A percentile compares a stretch with the other conserved stretches of the same genome.
These are phyloP conservation scores for Litchi chinensis DNA, from an alignment of 345 rosid genomes.

Conservation along the genomic window DNA sequence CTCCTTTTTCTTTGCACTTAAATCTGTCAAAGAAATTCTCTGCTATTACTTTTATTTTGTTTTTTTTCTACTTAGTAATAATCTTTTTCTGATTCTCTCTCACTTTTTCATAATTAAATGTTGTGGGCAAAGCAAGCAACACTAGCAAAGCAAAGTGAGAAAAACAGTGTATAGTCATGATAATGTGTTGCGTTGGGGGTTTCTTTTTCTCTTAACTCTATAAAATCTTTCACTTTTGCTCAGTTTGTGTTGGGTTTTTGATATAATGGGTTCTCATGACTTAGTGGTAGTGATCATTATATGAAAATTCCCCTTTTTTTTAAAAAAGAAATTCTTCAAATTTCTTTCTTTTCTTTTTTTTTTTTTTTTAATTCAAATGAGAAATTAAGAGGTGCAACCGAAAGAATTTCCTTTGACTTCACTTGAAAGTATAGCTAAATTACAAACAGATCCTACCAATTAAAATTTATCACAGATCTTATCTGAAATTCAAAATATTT, in stretches of 20 bases:
- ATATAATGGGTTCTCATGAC: constrained; percentile 19
- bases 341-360: too few species aligned
- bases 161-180: constrained; percentile 32
- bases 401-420: too few species aligned
- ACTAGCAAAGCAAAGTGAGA: constrained; percentile 20
- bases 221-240: constrained; percentile 20
- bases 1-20: neutral
- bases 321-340: too few species aligned
- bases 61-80: neutral
- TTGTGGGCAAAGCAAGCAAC: constrained; percentile 32
- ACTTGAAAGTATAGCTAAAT: neutral
- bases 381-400: neutral
- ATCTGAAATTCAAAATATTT: too few species aligned
- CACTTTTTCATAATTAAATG: constrained; percentile 41
- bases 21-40: constrained; percentile 7
- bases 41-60: neutral
- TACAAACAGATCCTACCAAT: neutral
- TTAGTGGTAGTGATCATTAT: constrained; percentile 27
- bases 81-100: constrained; percentile 21
- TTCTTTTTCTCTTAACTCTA: neutral
- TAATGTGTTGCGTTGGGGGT: constrained; percentile 26
- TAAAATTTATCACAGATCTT: neutral
- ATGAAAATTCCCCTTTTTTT: constrained; percentile 5
- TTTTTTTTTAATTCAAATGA: too few species aligned
- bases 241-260: neutral